Conservation (phyloP, 2,329 filamentous ascomycete species). For the Fusarium robinianum region DNA sequence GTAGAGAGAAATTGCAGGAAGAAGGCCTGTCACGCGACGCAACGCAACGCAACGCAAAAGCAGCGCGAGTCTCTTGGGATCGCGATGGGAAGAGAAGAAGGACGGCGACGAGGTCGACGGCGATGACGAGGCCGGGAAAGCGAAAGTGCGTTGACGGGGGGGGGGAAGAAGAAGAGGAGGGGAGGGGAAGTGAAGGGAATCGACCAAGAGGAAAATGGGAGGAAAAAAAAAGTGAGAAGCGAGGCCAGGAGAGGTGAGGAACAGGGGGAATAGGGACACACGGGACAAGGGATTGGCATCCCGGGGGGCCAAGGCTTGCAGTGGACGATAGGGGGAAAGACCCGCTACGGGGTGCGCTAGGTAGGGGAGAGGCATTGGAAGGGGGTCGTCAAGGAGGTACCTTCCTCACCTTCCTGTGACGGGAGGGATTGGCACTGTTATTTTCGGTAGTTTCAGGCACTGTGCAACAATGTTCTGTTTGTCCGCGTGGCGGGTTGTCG, state of each 20-base stretch:
- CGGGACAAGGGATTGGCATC: conserved; percentile 37
- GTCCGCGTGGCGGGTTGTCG: no score
- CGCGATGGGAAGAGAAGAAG: conserved; percentile 22
- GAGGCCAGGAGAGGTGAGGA: conserved; percentile 33
- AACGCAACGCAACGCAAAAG: conserved; percentile 28
- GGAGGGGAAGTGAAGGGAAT: conserved; percentile 32
- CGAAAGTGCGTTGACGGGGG: conserved; percentile 37
- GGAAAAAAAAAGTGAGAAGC: conserved; percentile 33
- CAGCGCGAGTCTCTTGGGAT: conserved; percentile 30
- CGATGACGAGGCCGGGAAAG: conserved; percentile 34
- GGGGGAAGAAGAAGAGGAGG: conserved; percentile 29
- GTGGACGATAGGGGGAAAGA: conserved; percentile 35
- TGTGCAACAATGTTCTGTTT: no score
- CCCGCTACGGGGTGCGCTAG: conserved; percentile 31
- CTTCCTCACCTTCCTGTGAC: no score
- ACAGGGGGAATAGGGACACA: conserved; percentile 38
- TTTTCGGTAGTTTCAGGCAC: neutral
- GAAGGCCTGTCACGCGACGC: conserved; percentile 20
- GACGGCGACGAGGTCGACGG: conserved; percentile 32
- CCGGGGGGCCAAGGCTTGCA: conserved; percentile 33
- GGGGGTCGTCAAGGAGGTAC: no score
- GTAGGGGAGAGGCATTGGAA: conserved; percentile 19
- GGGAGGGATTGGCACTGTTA: conserved; percentile 5
- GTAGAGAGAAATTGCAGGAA: conserved; percentile 20
- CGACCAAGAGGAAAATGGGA: conserved; percentile 34